phyloP scores from a whole-genome alignment of 441 rosid genomes.

The Geranium incanum region DNA sequence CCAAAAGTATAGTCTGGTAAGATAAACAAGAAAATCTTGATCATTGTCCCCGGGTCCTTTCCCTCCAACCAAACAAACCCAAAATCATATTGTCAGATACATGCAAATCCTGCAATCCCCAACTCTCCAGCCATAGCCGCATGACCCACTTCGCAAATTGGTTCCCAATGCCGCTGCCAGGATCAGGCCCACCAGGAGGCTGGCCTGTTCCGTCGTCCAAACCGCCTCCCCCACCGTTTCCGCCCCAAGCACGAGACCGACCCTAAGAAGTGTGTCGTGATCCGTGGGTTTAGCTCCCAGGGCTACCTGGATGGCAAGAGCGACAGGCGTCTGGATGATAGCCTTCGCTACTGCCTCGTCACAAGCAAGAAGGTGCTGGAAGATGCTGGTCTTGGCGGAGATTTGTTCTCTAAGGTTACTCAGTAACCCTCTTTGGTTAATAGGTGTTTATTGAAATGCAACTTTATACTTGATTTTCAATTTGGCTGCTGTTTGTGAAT shows the following conservation, averaged over 20 bases:
- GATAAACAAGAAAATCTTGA: too few species aligned
- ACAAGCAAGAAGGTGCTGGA: slow-evolving; percentile 49
- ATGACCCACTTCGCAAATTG: neutral
- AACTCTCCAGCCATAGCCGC: neutral
- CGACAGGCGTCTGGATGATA: slow-evolving; percentile 56
- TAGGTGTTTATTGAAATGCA: too few species aligned
- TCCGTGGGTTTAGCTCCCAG: slow-evolving; percentile 44
- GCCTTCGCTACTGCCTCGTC: slow-evolving; percentile 60
- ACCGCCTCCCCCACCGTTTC: slow-evolving; percentile 35
- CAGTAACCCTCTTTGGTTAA: too few species aligned
- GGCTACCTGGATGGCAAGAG: slow-evolving; percentile 58
- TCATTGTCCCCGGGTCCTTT: too few species aligned
- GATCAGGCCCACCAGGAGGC: neutral
- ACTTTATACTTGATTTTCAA: too few species aligned
- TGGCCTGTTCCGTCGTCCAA: neutral
- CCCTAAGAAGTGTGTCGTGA: slow-evolving; percentile 44
- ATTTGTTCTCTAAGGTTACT: too few species aligned
- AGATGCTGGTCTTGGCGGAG: slow-evolving; percentile 36
- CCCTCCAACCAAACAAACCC: too few species aligned
- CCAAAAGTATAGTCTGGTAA: too few species aligned
- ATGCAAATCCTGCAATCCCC: neutral
- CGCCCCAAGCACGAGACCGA: slow-evolving; percentile 45
- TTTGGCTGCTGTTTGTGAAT: neutral
- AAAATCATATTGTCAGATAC: neutral
- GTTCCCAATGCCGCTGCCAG: neutral